Conservation (phyloP, 2,329 filamentous ascomycete genomes). For the Alternaria conjuncta region DNA sequence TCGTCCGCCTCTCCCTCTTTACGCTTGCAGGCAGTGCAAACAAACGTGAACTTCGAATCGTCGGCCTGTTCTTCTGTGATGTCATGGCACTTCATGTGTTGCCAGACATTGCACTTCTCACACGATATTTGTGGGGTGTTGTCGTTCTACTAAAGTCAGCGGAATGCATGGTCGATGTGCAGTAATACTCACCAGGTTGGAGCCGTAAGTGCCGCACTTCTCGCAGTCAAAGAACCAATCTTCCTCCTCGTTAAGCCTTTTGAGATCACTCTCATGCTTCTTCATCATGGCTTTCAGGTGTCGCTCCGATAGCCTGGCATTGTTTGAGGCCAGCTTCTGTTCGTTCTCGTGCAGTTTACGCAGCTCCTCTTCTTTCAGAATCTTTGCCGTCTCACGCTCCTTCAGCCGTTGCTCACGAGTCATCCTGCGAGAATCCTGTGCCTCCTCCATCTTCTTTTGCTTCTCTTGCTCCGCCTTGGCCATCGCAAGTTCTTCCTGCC, state of each 20-base stretch:
- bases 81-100: conserved; percentile 90
- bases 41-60: conserved; percentile 75
- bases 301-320: conserved; percentile 72
- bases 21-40: conserved; percentile 79
- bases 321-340: conserved; percentile 57
- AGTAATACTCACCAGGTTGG: conserved; percentile 65
- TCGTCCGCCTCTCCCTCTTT: conserved; percentile 67
- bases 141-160: conserved; percentile 68
- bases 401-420: conserved; percentile 85
- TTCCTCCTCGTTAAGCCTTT: conserved; percentile 72
- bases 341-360: conserved; percentile 79
- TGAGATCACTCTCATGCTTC: conserved; percentile 76
- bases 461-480: conserved; percentile 65
- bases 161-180: background rate
- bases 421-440: conserved; percentile 78
- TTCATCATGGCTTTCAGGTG: conserved; percentile 84
- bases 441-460: conserved; percentile 71
- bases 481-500: conserved; percentile 67
- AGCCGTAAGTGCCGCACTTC: conserved; percentile 85
- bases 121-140: conserved; percentile 93
- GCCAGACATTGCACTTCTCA: conserved; percentile 94
- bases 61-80: conserved; percentile 82
- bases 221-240: conserved; percentile 95
- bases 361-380: conserved; percentile 84
- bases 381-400: conserved; percentile 82